A percentile compares a stretch with the other conserved stretches of the same genome.
Evolutionary conservation across 2,329 filamentous ascomycete species (phyloP).

Genomic region (Coleophoma eucalyptorum): DNA sequence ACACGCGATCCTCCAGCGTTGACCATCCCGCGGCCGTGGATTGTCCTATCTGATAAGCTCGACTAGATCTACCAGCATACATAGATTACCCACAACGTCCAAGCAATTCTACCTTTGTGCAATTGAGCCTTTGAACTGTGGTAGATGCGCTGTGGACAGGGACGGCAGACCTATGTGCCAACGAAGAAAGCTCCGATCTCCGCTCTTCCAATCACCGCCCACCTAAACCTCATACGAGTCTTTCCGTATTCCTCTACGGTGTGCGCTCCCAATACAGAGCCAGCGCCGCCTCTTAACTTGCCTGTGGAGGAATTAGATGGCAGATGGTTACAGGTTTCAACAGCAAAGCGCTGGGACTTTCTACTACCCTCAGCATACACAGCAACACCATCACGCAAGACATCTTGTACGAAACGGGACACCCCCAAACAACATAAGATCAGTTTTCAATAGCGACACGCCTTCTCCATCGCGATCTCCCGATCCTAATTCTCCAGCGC

Average conservation of each 20-base stretch:
- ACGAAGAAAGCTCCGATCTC: slow-evolving; percentile 26
- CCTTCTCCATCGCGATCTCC: slow-evolving; percentile 56
- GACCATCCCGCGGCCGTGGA: no score
- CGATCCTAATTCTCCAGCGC: slow-evolving; percentile 34
- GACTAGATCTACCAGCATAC: no score
- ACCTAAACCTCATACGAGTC: slow-evolving; percentile 15
- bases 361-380: slow-evolving; percentile 46
- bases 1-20: no score
- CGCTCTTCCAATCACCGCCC: slow-evolving; percentile 22
- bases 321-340: slow-evolving; percentile 64
- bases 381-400: slow-evolving; percentile 34
- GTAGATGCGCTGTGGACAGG: slow-evolving; percentile 20
- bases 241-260: slow-evolving; percentile 9
- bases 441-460: slow-evolving; percentile 33
- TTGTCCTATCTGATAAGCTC: no score
- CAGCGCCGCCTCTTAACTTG: slow-evolving; percentile 15
- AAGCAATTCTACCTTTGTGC: no score
- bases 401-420: slow-evolving; percentile 38
- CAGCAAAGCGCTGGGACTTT: slow-evolving; percentile 55
- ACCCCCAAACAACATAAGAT: slow-evolving; percentile 39
- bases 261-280: slow-evolving; percentile 19
- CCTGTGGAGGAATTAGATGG: slow-evolving; percentile 50
- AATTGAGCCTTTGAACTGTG: background rate
- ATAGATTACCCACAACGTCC: no score
- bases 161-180: slow-evolving; percentile 28